Base-by-base conservation (phyloP, 2,329 filamentous ascomycete species). In the Microascus cirrosus region DNA sequence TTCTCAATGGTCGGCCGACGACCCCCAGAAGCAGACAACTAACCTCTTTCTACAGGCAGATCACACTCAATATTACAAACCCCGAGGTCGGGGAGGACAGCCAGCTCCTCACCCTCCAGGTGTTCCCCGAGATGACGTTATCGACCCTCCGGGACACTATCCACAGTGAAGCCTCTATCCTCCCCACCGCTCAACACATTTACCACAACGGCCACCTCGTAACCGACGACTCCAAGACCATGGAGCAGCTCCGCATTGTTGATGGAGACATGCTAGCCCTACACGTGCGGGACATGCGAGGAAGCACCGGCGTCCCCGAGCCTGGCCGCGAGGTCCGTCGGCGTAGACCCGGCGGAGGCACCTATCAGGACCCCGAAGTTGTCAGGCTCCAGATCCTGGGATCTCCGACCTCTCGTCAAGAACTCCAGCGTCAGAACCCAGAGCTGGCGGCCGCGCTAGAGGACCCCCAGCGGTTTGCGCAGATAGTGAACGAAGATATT, bases 181-280 rank as follows among this genome's bases (percentile, higher is more conserved):
- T 88, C 32, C 80, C 84, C 20, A 76, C 78, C 52, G 79, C 86
- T 53, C 91, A 96, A 71, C 85, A 90, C 68, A 85, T 97, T 68
- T 95, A 94, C 73, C 88, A 93, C 74, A 95, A 96, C 70, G 94
- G 93, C 63, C 82, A 84, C 63, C 82, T 92, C 50, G 83, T 99
- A 58, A 80, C 77, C 63, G 86, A 91, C 71, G 86, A 92, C 65
- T 73, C 80, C 59, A 87, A 91, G 70, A 96, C 91, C 2, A 81
- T 99, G 67, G 83, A 91, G 63, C 81, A 93, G 65, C 81, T 92
- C 35, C 82, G 87, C 50, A 87, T 99, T 65, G 82, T 78, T 54
- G 90, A 97, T 73, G 90, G 90, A 58, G 94, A 96, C 67, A 92
- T 99, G 89, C 77, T 99, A 62, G 90, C 89, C 34, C 81, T 97